These are phyloP conservation scores for Simplicillium aogashimaense DNA, from an alignment of 2,329 filamentous ascomycete species.

Conservation along the genomic window DNA sequence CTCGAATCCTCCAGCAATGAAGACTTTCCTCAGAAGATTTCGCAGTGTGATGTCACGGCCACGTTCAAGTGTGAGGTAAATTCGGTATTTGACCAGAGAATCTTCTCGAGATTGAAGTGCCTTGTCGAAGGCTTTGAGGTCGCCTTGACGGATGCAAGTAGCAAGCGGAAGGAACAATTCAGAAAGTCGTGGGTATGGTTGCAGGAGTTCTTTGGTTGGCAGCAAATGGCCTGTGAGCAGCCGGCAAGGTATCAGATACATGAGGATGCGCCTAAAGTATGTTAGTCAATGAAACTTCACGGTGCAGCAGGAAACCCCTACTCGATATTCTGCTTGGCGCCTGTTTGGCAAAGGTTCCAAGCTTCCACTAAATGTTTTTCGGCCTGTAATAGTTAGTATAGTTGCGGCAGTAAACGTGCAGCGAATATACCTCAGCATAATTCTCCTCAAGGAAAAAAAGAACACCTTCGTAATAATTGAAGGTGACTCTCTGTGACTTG, in stretches of 20 bases:
- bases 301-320: constrained; percentile 29
- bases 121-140: constrained; percentile 74
- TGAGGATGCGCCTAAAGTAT: constrained; percentile 65
- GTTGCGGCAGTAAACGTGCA: neutral
- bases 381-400: constrained; percentile 37
- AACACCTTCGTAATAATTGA: constrained; percentile 92
- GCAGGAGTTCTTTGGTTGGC: constrained; percentile 61
- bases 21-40: constrained; percentile 88
- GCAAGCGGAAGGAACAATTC: constrained; percentile 70
- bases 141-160: constrained; percentile 68
- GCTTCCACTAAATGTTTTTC: constrained; percentile 73
- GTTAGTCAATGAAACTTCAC: constrained; percentile 11
- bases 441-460: constrained; percentile 93
- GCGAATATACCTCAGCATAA: constrained; percentile 56
- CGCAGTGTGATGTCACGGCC: constrained; percentile 85
- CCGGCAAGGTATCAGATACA: constrained; percentile 88
- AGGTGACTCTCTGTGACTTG: constrained; percentile 84
- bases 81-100: constrained; percentile 86
- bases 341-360: constrained; percentile 69
- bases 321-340: constrained; percentile 70
- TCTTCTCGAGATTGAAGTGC: constrained; percentile 75
- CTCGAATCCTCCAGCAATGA: constrained; percentile 73
- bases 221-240: constrained; percentile 81
- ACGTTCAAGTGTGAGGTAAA: constrained; percentile 89
- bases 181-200: constrained; percentile 66